Evolutionary conservation across 345 rosid genomes (phyloP), one percentile per base, ranked within the genome.

Genomic region (Streptanthus diversifolius): DNA sequence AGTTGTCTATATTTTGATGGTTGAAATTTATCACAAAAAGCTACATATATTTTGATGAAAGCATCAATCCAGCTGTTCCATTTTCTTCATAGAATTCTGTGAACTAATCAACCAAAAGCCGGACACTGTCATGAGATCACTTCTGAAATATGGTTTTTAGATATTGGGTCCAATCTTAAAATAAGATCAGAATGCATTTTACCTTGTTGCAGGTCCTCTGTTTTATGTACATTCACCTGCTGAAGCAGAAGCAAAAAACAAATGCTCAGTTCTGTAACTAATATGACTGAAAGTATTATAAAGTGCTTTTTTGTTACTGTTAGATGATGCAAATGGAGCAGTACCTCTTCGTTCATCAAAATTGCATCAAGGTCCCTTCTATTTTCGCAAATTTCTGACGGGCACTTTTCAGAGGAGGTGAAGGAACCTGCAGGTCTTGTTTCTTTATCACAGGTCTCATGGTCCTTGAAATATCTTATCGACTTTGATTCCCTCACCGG

Each of bases 281-380:
- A 45, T 25, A 40, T 4, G 7, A 45, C 29, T 57, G 41, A 35
- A 74, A 55, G 5, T 8, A 66, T 37, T 51, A 15, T 19, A 8
- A 3, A 2, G 19, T 1, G 11, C 13, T 12, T 47, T 51, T 60
- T 37, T 6, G 32, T 36, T 12, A 49, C 25, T 37, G 3, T 63
- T 7, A 54, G 54, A 45, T 15, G 19, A 65, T 45, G 62, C 59
- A 85, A 85, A 68, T 4, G 41, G 0, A 68, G 64, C 5, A 60
- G 27, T 76, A 76, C 80, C 80, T 76, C 97, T 83, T 82, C 82
- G 24, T 57, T 67, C 80, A 79, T 61, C 49, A 84, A 68, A 53
- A 57, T 66, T 57, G 75, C 56, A 77, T 81, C 83, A 68, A 79
- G 73, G 17, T 72, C 85, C 60, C 74, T 77, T 49, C 35, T 25